Base-by-base conservation (phyloP, 805 yeast species). In the Myxozyma vanderwaltii region DNA sequence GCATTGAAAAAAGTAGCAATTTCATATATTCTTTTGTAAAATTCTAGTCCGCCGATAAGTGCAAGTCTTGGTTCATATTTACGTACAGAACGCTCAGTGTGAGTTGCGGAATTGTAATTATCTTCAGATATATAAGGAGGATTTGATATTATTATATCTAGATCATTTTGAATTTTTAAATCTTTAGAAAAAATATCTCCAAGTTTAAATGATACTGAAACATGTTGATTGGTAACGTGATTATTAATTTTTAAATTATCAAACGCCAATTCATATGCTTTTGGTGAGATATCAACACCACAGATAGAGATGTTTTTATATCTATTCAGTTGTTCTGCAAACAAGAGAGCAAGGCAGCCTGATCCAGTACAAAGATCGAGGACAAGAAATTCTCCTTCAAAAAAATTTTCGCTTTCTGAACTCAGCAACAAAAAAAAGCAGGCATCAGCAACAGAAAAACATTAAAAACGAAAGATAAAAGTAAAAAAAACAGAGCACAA, bases 281-380 rank as follows among this genome's bases (percentile, higher is more conserved):
- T 66, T 0, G 67, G 64, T 3, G 88, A 85, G 1, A 82, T 69
- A 67, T 90, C 96, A 1, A 84, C 70, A 0, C 84, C 91, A 3
- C 59, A 60, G 1, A 82, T 70, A 33, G 59, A 43, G 19, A 65
- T 51, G 13, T 54, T 41, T 2, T 57, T 53, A 17, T 57, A 7
- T 67, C 54, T 3, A 4, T 54, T 61, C 10, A 75, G 44, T 24
- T 71, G 67, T 12, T 71, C 67, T 0, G 77, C 75, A 21, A 88
- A 58, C 2, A 81, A 68, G 29, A 90, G 72, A 0, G 90, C 85
- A 26, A 94, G 82, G 70, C 98, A 92, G 0, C 98, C 99, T 0
- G 92, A 77, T 0, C 97, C 97, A 0, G 96, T 82, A 65, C 97
- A 91, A 27, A 89, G 76, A 73, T 91, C 97, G 7, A 87, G 63